A percentile compares a stretch with the other conserved stretches of the same genome.
These are phyloP conservation scores for Neofusicoccum laricinum DNA, from an alignment of 2,329 filamentous ascomycete genomes.

Conservation along the genomic window DNA sequence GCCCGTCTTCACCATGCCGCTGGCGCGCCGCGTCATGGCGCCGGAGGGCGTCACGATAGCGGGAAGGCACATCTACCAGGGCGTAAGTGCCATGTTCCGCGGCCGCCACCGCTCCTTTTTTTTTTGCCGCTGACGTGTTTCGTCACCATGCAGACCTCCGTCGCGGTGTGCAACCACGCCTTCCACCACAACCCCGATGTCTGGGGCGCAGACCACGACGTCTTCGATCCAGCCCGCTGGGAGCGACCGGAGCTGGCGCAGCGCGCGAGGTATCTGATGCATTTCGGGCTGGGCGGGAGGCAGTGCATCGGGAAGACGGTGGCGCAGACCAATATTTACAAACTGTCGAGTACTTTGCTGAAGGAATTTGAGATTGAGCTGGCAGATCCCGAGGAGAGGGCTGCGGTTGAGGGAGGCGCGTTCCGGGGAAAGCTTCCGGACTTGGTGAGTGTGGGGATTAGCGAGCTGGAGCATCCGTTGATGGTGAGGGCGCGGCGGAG, in stretches of 20 bases:
- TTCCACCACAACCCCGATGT: neutral
- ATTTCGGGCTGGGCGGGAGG: slow-evolving; percentile 33
- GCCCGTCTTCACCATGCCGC: slow-evolving; percentile 35
- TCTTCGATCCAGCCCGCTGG: slow-evolving; percentile 32
- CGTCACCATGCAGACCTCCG: slow-evolving; percentile 23
- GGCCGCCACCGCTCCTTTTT: neutral
- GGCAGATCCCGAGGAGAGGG: slow-evolving; percentile 22
- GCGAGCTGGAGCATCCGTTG: slow-evolving; percentile 5
- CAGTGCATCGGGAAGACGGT: slow-evolving; percentile 36
- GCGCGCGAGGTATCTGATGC: slow-evolving; percentile 29
- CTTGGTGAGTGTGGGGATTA: neutral
- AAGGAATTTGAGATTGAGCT: slow-evolving; percentile 30
- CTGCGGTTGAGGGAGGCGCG: neutral
- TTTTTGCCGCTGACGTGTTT: neutral
- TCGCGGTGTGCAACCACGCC: slow-evolving; percentile 33
- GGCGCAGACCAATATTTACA: slow-evolving; percentile 35
- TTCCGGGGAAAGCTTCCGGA: neutral
- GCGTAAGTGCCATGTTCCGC: slow-evolving; percentile 21
- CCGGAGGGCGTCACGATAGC: slow-evolving; percentile 25
- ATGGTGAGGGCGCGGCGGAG: slow-evolving; percentile 12
- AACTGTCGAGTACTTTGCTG: slow-evolving; percentile 31
- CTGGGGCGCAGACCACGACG: slow-evolving; percentile 25
- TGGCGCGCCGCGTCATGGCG: slow-evolving; percentile 28
- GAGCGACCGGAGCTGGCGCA: slow-evolving; percentile 5
- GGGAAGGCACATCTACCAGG: slow-evolving; percentile 25